Evolutionary conservation across 192 early-diverging fungal species (phyloP).

Genomic region (Nowakowskiella sp.): DNA sequence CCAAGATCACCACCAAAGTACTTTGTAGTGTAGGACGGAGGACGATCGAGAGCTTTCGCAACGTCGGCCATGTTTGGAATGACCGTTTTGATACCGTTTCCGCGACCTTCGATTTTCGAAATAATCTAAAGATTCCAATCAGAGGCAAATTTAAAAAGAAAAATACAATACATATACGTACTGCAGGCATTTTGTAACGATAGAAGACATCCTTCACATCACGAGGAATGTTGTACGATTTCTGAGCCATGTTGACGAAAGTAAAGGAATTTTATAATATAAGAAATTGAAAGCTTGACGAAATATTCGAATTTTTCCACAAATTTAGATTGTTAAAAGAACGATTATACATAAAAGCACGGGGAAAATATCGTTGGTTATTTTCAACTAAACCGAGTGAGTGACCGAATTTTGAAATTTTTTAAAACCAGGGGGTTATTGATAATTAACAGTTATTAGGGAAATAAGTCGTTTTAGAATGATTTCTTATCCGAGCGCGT

Average conservation of each 20-base stretch:
- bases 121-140: conserved; percentile 17
- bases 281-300: no score
- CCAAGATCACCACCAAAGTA: conserved; percentile 94
- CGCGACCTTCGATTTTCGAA: conserved; percentile 88
- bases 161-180: conserved; percentile 24
- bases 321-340: no score
- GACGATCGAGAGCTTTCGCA: conserved; percentile 78
- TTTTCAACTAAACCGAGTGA: no score
- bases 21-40: conserved; percentile 64
- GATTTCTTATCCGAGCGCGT: no score
- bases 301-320: no score
- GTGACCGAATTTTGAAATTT: no score
- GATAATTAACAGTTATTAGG: no score
- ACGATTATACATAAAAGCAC: no score
- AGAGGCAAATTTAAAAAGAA: background rate
- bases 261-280: no score
- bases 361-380: no score
- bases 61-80: conserved; percentile 95
- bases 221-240: conserved; percentile 80
- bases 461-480: no score
- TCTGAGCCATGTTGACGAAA: conserved; percentile 66
- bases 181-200: conserved; percentile 98
- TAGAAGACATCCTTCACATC: conserved; percentile 91
- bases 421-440: no score
- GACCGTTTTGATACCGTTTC: conserved; percentile 99